Evolutionary conservation across 495 filamentous ascomycete genomes (phyloP).

Genomic region (Hyaloscypha bicolor): DNA sequence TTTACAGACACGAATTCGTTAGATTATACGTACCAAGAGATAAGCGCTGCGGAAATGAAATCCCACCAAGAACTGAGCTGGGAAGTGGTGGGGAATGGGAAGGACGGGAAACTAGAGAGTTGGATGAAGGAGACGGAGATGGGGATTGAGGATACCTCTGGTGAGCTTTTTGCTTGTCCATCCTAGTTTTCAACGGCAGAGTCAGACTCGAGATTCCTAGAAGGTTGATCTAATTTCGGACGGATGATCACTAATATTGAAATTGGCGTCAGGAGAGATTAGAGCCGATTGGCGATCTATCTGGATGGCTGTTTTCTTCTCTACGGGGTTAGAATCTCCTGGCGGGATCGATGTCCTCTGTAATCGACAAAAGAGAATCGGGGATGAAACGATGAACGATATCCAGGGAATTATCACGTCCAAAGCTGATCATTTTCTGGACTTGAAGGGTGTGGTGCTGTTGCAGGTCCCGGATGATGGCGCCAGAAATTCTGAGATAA

Average conservation of each 20-base stretch:
- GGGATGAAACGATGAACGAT: neutral
- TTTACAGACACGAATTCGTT: neutral
- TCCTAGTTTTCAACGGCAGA: neutral
- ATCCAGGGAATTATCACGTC: neutral
- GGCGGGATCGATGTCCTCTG: neutral
- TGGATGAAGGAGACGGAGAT: constrained; percentile 12
- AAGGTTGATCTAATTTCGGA: no score
- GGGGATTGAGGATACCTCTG: constrained; percentile 13
- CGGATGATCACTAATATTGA: neutral
- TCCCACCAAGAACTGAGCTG: neutral
- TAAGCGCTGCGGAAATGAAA: neutral
- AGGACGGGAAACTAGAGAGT: constrained; percentile 11
- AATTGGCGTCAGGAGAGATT: neutral
- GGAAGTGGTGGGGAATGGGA: constrained; percentile 6
- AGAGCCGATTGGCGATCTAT: constrained; percentile 4
- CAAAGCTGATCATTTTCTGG: neutral
- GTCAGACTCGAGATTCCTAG: neutral
- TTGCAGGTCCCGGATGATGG: constrained; percentile 4
- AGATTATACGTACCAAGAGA: constrained; percentile 6
- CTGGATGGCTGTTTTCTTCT: constrained; percentile 3
- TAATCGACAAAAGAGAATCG: neutral
- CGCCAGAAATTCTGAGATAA: neutral
- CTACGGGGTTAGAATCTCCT: neutral
- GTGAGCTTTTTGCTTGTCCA: neutral
- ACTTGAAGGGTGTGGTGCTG: neutral